Evolutionary conservation across 495 filamentous ascomycete species (phyloP), one percentile per base, ranked within the genome.

Genomic region (Aspergillus saccharolyticus): DNA sequence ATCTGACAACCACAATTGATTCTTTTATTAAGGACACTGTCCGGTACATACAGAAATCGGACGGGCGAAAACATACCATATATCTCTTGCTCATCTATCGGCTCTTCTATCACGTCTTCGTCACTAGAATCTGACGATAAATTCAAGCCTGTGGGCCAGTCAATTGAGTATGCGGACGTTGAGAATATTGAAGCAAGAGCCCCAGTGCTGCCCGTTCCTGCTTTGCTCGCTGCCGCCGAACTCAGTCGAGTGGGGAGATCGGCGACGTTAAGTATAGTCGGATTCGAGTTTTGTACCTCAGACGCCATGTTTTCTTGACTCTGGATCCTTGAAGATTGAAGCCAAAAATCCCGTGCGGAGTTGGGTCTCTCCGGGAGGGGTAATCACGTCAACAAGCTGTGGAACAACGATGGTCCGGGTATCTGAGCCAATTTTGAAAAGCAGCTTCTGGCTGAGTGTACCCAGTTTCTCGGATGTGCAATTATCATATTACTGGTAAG

Each of bases 61-160:
- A 47, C 28, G 24, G 48, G 50, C 51, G 46, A n/a, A 47, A 22
- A 33, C 80, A 61, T 78, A 96, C 91, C 91, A 65, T 91, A 98
- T 21, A 98, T 89, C 71, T 98, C 94, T 67, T 97, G 95, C 67
- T 91, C 90, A 64, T 98, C 94, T 58, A 98, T 94, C 25, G 86
- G 89, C 59, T 96, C 92, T 22, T 85, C 77, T 6, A 75, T 67
- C 17, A 83, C 74, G 46, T 90, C 83, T 28, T 83, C 83, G 42
- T 79, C 79, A 49, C 81, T 80, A 20, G 70, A 63, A 14, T 75
- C 70, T 18, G 67, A 67, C 24, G 59, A 64, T 22, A 57, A 64
- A 24, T 57, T 62, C 60, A 68, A 62, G 22, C 65, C 63, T 49
- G 68, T 60, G 33, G 72, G 73, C 62, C 85, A 81, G 3, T 44